These are phyloP conservation scores for Evernia prunastri DNA, from an alignment of 495 filamentous ascomycete species.

Conservation along the genomic window DNA sequence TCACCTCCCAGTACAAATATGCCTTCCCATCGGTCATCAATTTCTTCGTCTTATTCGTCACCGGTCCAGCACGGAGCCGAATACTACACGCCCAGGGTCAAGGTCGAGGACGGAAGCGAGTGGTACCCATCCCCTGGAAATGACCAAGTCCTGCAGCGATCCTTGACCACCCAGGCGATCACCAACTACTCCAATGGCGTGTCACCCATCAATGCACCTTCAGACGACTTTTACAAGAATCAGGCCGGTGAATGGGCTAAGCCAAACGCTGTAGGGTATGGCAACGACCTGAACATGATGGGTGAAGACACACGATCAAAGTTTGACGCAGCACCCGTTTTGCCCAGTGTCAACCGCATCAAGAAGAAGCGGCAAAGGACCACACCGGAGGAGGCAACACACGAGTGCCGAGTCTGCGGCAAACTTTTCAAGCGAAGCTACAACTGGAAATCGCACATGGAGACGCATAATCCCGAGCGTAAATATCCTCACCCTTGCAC, in stretches of 20 bases:
- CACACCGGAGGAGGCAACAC: slow-evolving; percentile 68
- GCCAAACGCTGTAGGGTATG: background rate
- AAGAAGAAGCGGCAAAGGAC: slow-evolving; percentile 51
- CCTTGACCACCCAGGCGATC: slow-evolving; percentile 20
- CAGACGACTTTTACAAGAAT: slow-evolving; percentile 27
- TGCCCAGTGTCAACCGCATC: slow-evolving; percentile 29
- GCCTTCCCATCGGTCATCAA: slow-evolving; percentile 28
- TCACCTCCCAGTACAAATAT: slow-evolving; percentile 28
- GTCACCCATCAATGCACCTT: slow-evolving; percentile 20
- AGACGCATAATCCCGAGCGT: slow-evolving; percentile 74
- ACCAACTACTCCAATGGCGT: slow-evolving; percentile 22
- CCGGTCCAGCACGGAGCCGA: slow-evolving; percentile 23
- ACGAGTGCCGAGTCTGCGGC: slow-evolving; percentile 68
- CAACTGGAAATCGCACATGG: slow-evolving; percentile 86
- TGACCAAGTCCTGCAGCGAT: slow-evolving; percentile 23
- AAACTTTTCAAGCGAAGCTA: slow-evolving; percentile 79
- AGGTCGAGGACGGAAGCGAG: slow-evolving; percentile 27
- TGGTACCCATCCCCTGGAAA: slow-evolving; percentile 28
- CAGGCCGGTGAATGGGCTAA: slow-evolving; percentile 22
- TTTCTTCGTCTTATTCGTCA: slow-evolving; percentile 28
- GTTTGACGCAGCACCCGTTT: slow-evolving; percentile 21
- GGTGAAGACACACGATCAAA: slow-evolving; percentile 21
- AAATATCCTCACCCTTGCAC: slow-evolving; percentile 65
- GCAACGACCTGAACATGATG: slow-evolving; percentile 17
- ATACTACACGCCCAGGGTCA: slow-evolving; percentile 26